Percentiles rank a stretch among this genome's conserved stretches.
Evolutionary conservation across 192 early-diverging fungal genomes (phyloP).

Genomic region (Entomortierella beljakovae): DNA sequence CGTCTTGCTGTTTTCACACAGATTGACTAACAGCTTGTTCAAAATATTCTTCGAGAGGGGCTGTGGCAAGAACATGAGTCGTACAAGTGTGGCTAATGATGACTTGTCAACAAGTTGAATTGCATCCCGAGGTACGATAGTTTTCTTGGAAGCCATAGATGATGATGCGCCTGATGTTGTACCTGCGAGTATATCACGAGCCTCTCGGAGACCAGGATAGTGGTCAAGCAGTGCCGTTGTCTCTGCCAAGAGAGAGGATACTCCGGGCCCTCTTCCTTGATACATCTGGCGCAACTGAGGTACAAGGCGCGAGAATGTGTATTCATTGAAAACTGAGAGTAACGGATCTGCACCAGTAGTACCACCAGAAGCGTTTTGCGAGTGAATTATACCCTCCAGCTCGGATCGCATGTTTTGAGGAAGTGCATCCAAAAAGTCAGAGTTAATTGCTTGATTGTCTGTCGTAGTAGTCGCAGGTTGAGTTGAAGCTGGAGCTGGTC

Average conservation of each 20-base stretch:
- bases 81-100: constrained; percentile 83
- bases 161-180: constrained; percentile 10
- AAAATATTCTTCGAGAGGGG: constrained; percentile 73
- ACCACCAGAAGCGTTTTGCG: constrained; percentile 25
- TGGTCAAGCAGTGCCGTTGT: constrained; percentile 54
- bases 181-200: constrained; percentile 44
- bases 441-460: constrained; percentile 64
- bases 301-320: constrained; percentile 66
- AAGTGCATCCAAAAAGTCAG: constrained; percentile 92
- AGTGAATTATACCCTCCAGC: constrained; percentile 75
- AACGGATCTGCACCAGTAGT: background rate
- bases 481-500: constrained; percentile 32
- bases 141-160: constrained; percentile 48
- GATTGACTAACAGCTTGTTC: constrained; percentile 78
- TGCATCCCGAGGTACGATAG: constrained; percentile 66
- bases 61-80: constrained; percentile 91
- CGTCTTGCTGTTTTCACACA: constrained; percentile 92
- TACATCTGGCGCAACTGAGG: constrained; percentile 65
- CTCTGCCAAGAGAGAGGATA: constrained; percentile 60
- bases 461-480: constrained; percentile 30
- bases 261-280: constrained; percentile 57
- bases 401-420: constrained; percentile 93
- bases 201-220: constrained; percentile 49
- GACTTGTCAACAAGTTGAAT: constrained; percentile 86
- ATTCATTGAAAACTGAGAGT: constrained; percentile 57